Evolutionary conservation across 2,329 filamentous ascomycete genomes (phyloP).

Genomic region (Aureobasidium sp.): DNA sequence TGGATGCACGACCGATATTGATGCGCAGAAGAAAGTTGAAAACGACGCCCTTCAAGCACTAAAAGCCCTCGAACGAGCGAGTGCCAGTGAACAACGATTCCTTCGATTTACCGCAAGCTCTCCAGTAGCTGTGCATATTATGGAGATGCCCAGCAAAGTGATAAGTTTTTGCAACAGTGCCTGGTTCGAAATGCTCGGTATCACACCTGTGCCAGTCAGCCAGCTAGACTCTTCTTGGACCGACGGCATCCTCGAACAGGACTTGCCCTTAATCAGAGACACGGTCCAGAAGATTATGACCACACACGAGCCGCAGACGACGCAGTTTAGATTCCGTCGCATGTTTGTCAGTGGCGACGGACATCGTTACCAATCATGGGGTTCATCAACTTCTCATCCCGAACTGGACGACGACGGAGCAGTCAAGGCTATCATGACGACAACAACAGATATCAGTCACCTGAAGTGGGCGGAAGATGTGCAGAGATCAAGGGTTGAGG

Average conservation of each 20-base stretch:
- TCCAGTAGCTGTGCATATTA: slow-evolving; percentile 27
- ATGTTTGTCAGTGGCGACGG: slow-evolving; percentile 12
- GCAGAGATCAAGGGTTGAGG: slow-evolving; percentile 29
- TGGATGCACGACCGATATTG: slow-evolving; percentile 24
- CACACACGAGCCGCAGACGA: not conserved
- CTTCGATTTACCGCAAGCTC: slow-evolving; percentile 25
- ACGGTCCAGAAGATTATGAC: not conserved
- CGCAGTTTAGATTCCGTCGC: slow-evolving; percentile 3
- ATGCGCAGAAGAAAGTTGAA: slow-evolving; percentile 21
- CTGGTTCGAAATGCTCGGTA: slow-evolving; percentile 2
- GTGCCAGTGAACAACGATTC: slow-evolving; percentile 33
- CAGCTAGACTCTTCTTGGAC: slow-evolving; percentile 41
- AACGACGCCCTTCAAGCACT: slow-evolving; percentile 34
- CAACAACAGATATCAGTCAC: slow-evolving; percentile 39
- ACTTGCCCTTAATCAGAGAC: not conserved
- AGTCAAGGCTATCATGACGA: slow-evolving; percentile 35
- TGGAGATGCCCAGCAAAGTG: slow-evolving; percentile 17
- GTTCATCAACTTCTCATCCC: slow-evolving; percentile 20
- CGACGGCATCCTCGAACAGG: slow-evolving; percentile 24
- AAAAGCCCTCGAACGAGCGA: slow-evolving; percentile 31
- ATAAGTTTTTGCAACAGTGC: slow-evolving; percentile 5
- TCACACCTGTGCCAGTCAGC: slow-evolving; percentile 28
- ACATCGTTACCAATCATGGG: slow-evolving; percentile 17
- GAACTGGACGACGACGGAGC: slow-evolving; percentile 27
- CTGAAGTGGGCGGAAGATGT: slow-evolving; percentile 38